These are phyloP conservation scores for Fonsecaea monophora DNA, from an alignment of 2,329 filamentous ascomycete species.

Conservation along the genomic window DNA sequence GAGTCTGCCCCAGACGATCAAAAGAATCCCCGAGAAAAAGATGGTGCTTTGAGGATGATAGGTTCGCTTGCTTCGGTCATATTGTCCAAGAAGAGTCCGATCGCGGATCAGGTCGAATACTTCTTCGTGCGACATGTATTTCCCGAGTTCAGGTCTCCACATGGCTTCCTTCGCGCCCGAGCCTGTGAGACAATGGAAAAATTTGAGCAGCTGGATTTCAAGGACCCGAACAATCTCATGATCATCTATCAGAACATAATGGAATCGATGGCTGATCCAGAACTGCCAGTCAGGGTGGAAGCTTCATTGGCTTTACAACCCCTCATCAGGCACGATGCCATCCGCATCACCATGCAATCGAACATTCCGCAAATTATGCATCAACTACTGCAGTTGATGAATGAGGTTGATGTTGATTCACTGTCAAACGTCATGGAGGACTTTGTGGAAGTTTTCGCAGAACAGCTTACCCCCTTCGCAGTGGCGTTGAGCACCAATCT, in stretches of 20 bases:
- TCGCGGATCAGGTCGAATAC: slow-evolving; percentile 96
- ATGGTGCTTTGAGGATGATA: slow-evolving; percentile 96
- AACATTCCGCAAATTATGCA: slow-evolving; percentile 99
- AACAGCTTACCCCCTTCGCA: slow-evolving; percentile 94
- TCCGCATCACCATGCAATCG: slow-evolving; percentile 93
- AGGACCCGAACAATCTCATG: slow-evolving; percentile 92
- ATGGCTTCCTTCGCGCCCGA: slow-evolving; percentile 90
- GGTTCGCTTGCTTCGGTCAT: slow-evolving; percentile 93
- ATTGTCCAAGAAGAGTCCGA: slow-evolving; percentile 96
- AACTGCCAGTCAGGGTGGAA: slow-evolving; percentile 90
- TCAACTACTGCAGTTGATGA: slow-evolving; percentile 93
- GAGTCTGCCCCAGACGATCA: slow-evolving; percentile 82
- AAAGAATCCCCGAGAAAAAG: slow-evolving; percentile 94
- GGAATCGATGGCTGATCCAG: slow-evolving; percentile 94
- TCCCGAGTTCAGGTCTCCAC: slow-evolving; percentile 90
- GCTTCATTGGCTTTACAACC: slow-evolving; percentile 93
- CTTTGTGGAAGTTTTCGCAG: slow-evolving; percentile 98
- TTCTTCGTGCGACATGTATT: slow-evolving; percentile 99
- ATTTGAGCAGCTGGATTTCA: slow-evolving; percentile 96
- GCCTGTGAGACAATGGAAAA: slow-evolving; percentile 98
- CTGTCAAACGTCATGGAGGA: slow-evolving; percentile 99
- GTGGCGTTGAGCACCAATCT: slow-evolving; percentile 95
- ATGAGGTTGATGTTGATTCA: slow-evolving; percentile 97
- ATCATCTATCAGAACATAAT: slow-evolving; percentile 96
- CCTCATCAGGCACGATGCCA: slow-evolving; percentile 92